phyloP scores from a whole-genome alignment of 2,329 filamentous ascomycete species.

The Amesomyces nigricolor region DNA sequence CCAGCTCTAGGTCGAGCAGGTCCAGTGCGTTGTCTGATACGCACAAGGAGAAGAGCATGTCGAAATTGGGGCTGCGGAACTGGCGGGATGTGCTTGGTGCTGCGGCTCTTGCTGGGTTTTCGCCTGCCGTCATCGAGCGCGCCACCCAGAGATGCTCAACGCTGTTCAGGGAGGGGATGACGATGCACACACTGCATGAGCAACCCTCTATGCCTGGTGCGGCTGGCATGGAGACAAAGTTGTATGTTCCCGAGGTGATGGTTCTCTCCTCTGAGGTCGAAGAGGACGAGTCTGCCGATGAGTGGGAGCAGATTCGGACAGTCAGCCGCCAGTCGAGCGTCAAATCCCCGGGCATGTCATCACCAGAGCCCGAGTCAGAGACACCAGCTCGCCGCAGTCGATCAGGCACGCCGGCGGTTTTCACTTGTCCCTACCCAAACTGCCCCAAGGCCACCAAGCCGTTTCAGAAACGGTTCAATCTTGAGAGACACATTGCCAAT shows the following conservation, averaged over 20 bases:
- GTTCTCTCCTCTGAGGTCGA: slow-evolving; percentile 11
- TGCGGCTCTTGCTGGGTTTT: slow-evolving; percentile 69
- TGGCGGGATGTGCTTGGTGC: slow-evolving; percentile 83
- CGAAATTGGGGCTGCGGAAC: slow-evolving; percentile 52
- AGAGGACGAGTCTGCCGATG: slow-evolving; percentile 11
- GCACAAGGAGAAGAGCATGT: slow-evolving; percentile 13
- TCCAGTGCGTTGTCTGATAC: slow-evolving; percentile 11
- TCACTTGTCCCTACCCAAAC: slow-evolving; percentile 33
- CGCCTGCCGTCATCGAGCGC: slow-evolving; percentile 57
- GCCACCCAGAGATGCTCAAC: slow-evolving; percentile 68
- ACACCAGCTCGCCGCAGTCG: slow-evolving; percentile 10
- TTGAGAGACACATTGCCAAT: not conserved
- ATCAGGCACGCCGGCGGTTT: slow-evolving; percentile 22
- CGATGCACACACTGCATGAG: slow-evolving; percentile 47
- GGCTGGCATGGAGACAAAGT: slow-evolving; percentile 16
- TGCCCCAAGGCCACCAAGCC: slow-evolving; percentile 34
- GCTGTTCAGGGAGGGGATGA: slow-evolving; percentile 69
- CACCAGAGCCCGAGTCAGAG: slow-evolving; percentile 1
- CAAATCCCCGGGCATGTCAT: not conserved
- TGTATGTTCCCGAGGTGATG: slow-evolving; percentile 26
- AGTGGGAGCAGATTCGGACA: slow-evolving; percentile 12
- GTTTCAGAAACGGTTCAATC: slow-evolving; percentile 29
- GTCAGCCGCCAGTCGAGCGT: slow-evolving; percentile 21
- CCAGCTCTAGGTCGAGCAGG: not conserved
- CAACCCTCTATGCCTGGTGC: slow-evolving; percentile 14